These are phyloP conservation scores for Endoconidiophora laricicola DNA, from an alignment of 2,329 filamentous ascomycete species.

Conservation along the genomic window DNA sequence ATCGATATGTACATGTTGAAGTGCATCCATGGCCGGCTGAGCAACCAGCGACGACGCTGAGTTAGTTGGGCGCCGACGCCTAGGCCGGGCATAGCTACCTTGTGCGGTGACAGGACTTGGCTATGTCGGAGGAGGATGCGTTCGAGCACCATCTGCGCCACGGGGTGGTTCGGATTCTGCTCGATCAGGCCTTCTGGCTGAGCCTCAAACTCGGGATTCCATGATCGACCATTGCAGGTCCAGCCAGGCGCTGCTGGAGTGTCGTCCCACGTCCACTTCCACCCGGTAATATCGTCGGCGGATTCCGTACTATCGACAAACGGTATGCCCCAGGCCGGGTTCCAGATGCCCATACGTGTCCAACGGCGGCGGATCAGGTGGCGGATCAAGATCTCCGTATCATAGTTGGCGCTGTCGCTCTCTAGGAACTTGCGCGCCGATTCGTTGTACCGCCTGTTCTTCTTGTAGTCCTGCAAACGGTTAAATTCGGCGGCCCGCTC, in stretches of 20 bases:
- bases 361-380: slow-evolving; percentile 9
- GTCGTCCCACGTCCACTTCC: slow-evolving; percentile 10
- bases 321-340: slow-evolving; percentile 8
- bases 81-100: no score
- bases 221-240: neutral
- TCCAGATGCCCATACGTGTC: slow-evolving; percentile 9
- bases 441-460: neutral
- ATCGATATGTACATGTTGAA: slow-evolving; percentile 1
- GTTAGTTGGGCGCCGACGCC: neutral
- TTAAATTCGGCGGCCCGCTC: neutral
- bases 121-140: neutral
- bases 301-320: neutral
- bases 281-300: neutral
- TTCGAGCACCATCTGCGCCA: neutral
- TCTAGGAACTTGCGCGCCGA: neutral
- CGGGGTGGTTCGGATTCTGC: slow-evolving; percentile 1
- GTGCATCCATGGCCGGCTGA: slow-evolving; percentile 11
- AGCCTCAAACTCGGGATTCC: neutral
- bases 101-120: no score
- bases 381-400: slow-evolving; percentile 2
- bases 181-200: neutral
- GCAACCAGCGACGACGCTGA: neutral
- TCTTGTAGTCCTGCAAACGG: neutral
- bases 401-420: neutral
- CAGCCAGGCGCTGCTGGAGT: slow-evolving; percentile 1